A percentile compares a stretch with the other conserved stretches of the same genome.
phyloP scores from a whole-genome alignment of 768 basidiomycete genomes.

The Trametes villosa region DNA sequence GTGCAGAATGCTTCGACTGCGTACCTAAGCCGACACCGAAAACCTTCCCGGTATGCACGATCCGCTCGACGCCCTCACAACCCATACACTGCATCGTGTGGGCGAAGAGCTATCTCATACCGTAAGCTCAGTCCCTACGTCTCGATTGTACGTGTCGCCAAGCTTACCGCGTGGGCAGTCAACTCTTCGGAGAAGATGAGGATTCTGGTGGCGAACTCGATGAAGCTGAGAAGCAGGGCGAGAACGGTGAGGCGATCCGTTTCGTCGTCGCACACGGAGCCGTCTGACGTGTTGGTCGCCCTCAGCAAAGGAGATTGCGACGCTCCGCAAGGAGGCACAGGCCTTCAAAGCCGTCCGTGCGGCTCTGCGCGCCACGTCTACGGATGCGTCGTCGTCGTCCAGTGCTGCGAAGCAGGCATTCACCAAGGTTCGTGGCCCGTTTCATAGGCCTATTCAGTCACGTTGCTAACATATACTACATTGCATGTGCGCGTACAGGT shows the following conservation, averaged over 20 bases:
- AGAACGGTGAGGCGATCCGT: constrained; percentile 72
- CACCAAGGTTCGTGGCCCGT: constrained; percentile 64
- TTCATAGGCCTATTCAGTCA: not conserved
- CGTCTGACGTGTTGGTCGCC: constrained; percentile 1
- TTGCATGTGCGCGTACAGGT: constrained; percentile 55
- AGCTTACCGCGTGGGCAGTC: constrained; percentile 47
- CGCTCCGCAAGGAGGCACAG: constrained; percentile 85
- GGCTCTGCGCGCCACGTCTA: constrained; percentile 55
- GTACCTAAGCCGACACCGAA: constrained; percentile 92
- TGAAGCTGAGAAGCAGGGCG: constrained; percentile 89
- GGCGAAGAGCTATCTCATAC: constrained; percentile 96
- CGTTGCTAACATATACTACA: not conserved
- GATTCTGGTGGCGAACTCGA: constrained; percentile 83
- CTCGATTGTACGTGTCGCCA: not conserved
- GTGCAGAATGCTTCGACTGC: constrained; percentile 96
- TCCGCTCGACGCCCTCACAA: constrained; percentile 94
- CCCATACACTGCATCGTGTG: constrained; percentile 99
- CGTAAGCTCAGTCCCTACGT: constrained; percentile 51
- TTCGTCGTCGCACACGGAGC: not conserved
- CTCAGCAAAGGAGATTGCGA: constrained; percentile 88
- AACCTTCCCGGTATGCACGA: constrained; percentile 96
- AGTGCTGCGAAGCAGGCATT: constrained; percentile 74
- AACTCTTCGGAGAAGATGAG: constrained; percentile 94
- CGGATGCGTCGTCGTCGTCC: constrained; percentile 29
- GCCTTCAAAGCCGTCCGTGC: constrained; percentile 84